Percentiles rank a stretch among this genome's conserved stretches.
These are phyloP conservation scores for Panicum hallii DNA, from an alignment of 202 grass and related monocot genomes.

Conservation along the genomic window DNA sequence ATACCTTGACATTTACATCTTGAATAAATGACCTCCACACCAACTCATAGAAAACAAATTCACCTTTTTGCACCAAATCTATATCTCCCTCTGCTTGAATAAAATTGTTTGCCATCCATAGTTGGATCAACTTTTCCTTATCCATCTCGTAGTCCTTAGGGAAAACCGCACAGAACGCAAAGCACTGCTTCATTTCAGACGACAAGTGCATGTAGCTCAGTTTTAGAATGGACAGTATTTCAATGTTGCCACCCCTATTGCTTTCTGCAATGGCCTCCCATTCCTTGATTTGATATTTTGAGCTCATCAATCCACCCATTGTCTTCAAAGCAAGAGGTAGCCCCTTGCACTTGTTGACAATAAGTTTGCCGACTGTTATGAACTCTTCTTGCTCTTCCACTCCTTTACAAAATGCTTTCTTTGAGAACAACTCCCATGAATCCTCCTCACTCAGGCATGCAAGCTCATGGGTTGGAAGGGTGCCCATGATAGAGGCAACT, in stretches of 20 bases:
- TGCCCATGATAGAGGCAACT: background rate
- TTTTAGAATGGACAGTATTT: constrained; percentile 13
- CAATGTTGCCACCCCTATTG: background rate
- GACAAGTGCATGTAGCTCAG: constrained; percentile 44
- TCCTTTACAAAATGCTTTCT: background rate
- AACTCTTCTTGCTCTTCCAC: background rate
- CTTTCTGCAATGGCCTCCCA: constrained; percentile 13
- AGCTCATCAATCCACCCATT: constrained; percentile 5
- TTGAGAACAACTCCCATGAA: background rate
- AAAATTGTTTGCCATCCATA: constrained; percentile 49
- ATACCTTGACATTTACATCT: background rate
- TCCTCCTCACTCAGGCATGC: background rate
- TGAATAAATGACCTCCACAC: constrained; percentile 48
- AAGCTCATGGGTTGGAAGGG: background rate
- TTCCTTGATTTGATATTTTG: background rate
- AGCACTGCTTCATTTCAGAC: constrained; percentile 34
- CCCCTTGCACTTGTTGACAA: background rate
- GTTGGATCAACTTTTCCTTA: constrained; percentile 17
- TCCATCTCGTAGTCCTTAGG: constrained; percentile 38
- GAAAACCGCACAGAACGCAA: constrained; percentile 44
- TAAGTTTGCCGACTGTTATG: background rate
- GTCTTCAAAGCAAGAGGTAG: background rate
- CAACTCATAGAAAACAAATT: constrained; percentile 25
- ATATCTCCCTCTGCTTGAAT: background rate
- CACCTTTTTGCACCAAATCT: background rate